A percentile compares a stretch with the other conserved stretches of the same genome.
phyloP scores from a whole-genome alignment of 768 basidiomycete genomes.

The Amanita muscaria region DNA sequence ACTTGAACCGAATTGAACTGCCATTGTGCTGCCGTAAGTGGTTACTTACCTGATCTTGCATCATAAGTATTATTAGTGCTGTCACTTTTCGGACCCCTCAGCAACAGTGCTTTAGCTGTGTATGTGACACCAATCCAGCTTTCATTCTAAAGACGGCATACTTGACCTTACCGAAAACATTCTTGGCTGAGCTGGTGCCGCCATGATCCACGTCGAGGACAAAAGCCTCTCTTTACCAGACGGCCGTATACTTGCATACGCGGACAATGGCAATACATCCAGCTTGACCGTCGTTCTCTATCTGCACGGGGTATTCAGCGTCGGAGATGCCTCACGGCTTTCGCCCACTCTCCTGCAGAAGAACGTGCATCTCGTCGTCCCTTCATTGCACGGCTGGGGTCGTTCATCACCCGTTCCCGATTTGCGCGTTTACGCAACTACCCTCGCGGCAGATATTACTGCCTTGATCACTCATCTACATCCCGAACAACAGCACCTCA shows the following conservation, averaged over 20 bases:
- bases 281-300: conserved; percentile 42
- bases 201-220: conserved; percentile 26
- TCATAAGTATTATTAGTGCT: conserved; percentile 2
- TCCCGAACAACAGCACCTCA: conserved; percentile 30
- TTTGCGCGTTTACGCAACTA: conserved; percentile 28
- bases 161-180: no score
- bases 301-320: conserved; percentile 46
- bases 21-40: conserved; percentile 6
- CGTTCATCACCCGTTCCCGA: conserved; percentile 34
- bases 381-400: conserved; percentile 55
- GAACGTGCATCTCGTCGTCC: conserved; percentile 37
- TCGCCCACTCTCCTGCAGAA: conserved; percentile 29
- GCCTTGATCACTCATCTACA: conserved; percentile 43
- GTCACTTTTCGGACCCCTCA: conserved; percentile 4
- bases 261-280: conserved; percentile 39
- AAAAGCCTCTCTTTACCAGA: conserved; percentile 29
- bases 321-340: conserved; percentile 33
- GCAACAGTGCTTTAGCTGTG: conserved; percentile 6
- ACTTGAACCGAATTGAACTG: neutral
- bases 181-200: neutral
- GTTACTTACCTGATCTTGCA: neutral
- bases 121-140: conserved; percentile 1
- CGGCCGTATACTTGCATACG: conserved; percentile 46
- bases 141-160: neutral
- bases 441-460: conserved; percentile 35